Evolutionary conservation across 441 rosid species (phyloP).

Genomic region (Adansonia rubrostipa): DNA sequence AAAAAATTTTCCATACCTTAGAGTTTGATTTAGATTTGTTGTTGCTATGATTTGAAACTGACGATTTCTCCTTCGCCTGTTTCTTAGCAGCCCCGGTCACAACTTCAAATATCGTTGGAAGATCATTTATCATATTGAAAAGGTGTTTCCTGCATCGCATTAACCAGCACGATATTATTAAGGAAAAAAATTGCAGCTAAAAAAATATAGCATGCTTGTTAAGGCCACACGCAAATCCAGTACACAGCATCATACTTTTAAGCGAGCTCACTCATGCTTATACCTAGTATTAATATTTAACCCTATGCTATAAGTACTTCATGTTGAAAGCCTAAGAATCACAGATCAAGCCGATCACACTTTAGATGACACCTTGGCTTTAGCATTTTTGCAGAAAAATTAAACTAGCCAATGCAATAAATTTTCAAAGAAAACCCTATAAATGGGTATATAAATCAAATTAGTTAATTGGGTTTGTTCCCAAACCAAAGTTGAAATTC

Average conservation of each 20-base stretch:
- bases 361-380: too few species aligned
- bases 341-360: not conserved
- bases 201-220: not conserved
- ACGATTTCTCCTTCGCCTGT: conserved; percentile 48
- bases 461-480: not conserved
- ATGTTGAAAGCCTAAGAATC: not conserved
- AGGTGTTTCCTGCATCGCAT: conserved; percentile 61
- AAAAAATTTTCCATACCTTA: conserved; percentile 41
- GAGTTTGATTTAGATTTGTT: conserved; percentile 61
- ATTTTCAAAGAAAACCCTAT: not conserved
- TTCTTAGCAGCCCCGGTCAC: conserved; percentile 59
- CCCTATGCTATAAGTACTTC: too few species aligned
- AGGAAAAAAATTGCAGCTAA: conserved; percentile 3
- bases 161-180: conserved; percentile 13
- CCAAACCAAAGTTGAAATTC: not conserved
- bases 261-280: not conserved
- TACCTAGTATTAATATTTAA: not conserved
- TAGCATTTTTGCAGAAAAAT: not conserved
- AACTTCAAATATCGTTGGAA: conserved; percentile 69
- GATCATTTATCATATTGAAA: conserved; percentile 67
- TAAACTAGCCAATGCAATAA: not conserved
- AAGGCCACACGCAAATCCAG: not conserved
- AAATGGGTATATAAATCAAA: not conserved
- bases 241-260: not conserved
- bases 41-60: conserved; percentile 57